Evolutionary conservation across 257 asterid genomes (phyloP).

Genomic region (Rauvolfia tetraphylla): DNA sequence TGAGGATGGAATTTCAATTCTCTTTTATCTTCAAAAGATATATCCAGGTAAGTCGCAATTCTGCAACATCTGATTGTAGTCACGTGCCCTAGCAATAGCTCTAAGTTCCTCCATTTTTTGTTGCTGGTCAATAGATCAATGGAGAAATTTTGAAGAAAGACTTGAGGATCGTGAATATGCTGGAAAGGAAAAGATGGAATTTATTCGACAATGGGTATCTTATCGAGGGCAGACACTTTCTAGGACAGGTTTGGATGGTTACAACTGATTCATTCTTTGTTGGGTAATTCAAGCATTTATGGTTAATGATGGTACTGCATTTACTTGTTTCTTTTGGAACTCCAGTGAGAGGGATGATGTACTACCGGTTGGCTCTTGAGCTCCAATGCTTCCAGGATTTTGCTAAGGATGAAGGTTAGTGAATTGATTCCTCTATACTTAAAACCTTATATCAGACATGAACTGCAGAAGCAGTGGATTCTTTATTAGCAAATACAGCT

Average conservation of each 20-base stretch:
- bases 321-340: slow-evolving; percentile 11
- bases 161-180: slow-evolving; percentile 40
- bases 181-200: slow-evolving; percentile 51
- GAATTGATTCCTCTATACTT: slow-evolving; percentile 17
- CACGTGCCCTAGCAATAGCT: not conserved
- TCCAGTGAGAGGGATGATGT: slow-evolving; percentile 98
- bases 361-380: slow-evolving; percentile 84
- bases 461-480: not conserved
- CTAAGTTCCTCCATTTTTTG: slow-evolving; percentile 6
- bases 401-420: slow-evolving; percentile 83
- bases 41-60: slow-evolving; percentile 75
- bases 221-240: slow-evolving; percentile 97
- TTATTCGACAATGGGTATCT: slow-evolving; percentile 89
- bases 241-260: slow-evolving; percentile 67
- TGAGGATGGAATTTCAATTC: slow-evolving; percentile 89
- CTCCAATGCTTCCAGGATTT: slow-evolving; percentile 93
- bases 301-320: not conserved
- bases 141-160: slow-evolving; percentile 85
- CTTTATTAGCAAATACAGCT: slow-evolving; percentile 9
- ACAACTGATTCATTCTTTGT: slow-evolving; percentile 12
- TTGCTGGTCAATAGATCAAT: slow-evolving; percentile 54
- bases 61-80: not conserved
- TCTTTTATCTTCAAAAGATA: slow-evolving; percentile 87
- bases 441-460: not conserved
- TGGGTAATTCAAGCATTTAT: not conserved